Evolutionary conservation across 805 yeast genomes (phyloP).

Genomic region (Cyberlindnera euphorbiiphila): DNA sequence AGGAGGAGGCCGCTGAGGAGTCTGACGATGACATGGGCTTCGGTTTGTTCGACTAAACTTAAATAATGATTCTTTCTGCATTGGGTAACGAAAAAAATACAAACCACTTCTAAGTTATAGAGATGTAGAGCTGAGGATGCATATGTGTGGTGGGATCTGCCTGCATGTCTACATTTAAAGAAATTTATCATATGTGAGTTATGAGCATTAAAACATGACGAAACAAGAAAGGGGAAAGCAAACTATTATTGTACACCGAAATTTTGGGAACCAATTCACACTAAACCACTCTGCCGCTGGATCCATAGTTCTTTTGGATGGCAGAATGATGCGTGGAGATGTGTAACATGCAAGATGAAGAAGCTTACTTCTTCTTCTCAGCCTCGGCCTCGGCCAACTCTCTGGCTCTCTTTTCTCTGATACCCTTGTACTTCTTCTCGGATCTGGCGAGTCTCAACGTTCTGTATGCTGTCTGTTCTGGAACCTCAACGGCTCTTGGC

Average conservation of each 20-base stretch:
- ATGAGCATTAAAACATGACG: constrained; percentile 19
- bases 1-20: constrained; percentile 57
- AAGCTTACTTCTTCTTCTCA: constrained; percentile 91
- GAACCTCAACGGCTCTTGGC: constrained; percentile 80
- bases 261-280: constrained; percentile 3
- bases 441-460: constrained; percentile 95
- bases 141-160: too few relatives aligned
- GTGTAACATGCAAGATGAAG: not conserved
- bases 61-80: constrained; percentile 10
- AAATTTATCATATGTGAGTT: constrained; percentile 3
- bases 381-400: constrained; percentile 99
- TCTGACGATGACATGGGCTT: constrained; percentile 86
- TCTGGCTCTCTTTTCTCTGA: constrained; percentile 95
- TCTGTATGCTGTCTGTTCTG: constrained; percentile 78
- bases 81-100: constrained; percentile 13
- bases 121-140: too few relatives aligned
- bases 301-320: too few relatives aligned
- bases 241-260: constrained; percentile 17
- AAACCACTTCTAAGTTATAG: too few relatives aligned
- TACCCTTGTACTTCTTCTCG: constrained; percentile 90
- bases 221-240: constrained; percentile 9
- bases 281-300: too few relatives aligned
- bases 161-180: not conserved
- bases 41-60: constrained; percentile 79
- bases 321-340: too few relatives aligned